Conservation (phyloP, 2,329 filamentous ascomycete species). For the Aspergillus niger region DNA sequence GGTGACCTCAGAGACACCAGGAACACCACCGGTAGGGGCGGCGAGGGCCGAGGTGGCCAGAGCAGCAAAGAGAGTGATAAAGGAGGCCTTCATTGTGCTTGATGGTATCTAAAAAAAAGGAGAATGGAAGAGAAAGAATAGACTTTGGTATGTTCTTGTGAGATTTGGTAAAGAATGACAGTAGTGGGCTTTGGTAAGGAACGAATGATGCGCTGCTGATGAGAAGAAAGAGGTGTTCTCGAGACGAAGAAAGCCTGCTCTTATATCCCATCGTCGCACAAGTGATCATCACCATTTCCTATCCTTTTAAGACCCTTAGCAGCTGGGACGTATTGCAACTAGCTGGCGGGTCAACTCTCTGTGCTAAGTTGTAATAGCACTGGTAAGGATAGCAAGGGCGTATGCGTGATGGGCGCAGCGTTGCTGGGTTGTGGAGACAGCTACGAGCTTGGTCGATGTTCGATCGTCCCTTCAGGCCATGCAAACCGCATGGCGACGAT, state of each 20-base stretch:
- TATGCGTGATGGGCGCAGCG: constrained; percentile 1
- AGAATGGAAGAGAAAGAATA: constrained; percentile 15
- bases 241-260: not conserved
- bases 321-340: not conserved
- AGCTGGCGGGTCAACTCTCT: constrained; percentile 8
- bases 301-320: not conserved
- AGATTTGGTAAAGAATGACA: constrained; percentile 24
- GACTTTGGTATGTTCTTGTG: constrained; percentile 2
- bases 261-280: constrained; percentile 16
- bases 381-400: not conserved
- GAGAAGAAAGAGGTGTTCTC: constrained; percentile 2
- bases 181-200: constrained; percentile 18
- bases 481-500: not conserved
- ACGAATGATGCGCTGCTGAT: constrained; percentile 17
- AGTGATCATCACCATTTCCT: constrained; percentile 5
- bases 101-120: constrained; percentile 14
- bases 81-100: constrained; percentile 31
- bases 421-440: constrained; percentile 12
- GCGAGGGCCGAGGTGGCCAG: constrained; percentile 27
- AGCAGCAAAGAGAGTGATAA: constrained; percentile 27
- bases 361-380: not conserved
- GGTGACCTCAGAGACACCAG: constrained; percentile 16
- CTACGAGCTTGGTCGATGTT: not conserved
- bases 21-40: constrained; percentile 21
- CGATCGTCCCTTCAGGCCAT: not conserved